These are phyloP conservation scores for Corymbia calophylla DNA, from an alignment of 441 rosid genomes.

Conservation along the genomic window DNA sequence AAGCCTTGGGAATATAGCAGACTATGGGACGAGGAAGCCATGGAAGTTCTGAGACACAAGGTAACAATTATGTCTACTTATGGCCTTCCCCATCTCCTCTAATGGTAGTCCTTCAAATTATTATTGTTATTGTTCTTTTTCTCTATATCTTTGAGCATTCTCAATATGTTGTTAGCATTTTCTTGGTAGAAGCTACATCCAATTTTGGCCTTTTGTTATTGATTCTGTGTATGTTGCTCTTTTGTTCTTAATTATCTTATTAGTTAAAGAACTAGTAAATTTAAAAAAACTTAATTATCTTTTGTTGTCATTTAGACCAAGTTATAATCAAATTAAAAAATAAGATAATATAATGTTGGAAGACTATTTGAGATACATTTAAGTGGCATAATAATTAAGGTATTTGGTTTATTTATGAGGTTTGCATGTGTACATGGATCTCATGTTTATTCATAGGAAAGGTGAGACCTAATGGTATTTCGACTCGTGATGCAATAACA, in stretches of 20 bases:
- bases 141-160: rapidly evolving
- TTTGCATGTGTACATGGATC: background rate
- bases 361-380: background rate
- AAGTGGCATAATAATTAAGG: background rate
- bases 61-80: background rate
- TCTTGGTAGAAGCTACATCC: too few species aligned
- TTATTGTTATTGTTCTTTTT: background rate
- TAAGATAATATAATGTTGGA: background rate
- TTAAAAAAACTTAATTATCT: too few species aligned
- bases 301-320: background rate
- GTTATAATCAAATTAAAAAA: background rate
- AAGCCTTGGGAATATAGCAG: background rate
- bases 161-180: background rate
- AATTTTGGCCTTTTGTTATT: background rate
- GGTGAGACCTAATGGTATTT: background rate
- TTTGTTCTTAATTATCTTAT: too few species aligned
- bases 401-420: background rate
- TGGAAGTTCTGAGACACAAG: rapidly evolving
- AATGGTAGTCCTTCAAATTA: background rate
- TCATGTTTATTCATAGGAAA: background rate
- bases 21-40: background rate
- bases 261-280: too few species aligned
- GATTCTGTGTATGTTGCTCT: too few species aligned
- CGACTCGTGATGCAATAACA: background rate
- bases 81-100: background rate